These are phyloP conservation scores for Cyclotella cryptica DNA, from an alignment of 108 stramenopile genomes.

Conservation along the genomic window DNA sequence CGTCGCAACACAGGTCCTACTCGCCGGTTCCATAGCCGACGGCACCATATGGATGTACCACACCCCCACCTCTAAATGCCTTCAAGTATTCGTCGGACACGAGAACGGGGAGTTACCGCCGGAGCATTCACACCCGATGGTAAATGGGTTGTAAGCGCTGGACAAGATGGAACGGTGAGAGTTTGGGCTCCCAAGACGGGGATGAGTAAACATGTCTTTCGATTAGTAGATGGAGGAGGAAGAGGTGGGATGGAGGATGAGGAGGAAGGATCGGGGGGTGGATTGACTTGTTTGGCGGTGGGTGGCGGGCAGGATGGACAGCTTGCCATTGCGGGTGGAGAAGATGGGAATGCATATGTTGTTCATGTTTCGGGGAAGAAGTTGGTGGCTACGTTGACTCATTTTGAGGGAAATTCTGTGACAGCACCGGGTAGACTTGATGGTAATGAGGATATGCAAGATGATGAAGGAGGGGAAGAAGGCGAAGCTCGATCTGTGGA, in stretches of 20 bases:
- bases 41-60: constrained; percentile 98
- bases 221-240: no score
- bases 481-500: constrained; percentile 81
- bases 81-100: constrained; percentile 97
- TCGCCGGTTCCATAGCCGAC: constrained; percentile 91
- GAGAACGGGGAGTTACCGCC: constrained; percentile 83
- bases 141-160: constrained; percentile 83
- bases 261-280: no score
- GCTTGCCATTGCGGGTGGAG: constrained; percentile 77
- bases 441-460: constrained; percentile 38
- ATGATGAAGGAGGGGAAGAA: constrained; percentile 66
- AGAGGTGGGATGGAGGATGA: no score
- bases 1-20: constrained; percentile 63
- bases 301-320: constrained; percentile 62
- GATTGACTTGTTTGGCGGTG: constrained; percentile 78
- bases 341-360: constrained; percentile 91
- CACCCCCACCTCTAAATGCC: constrained; percentile 83
- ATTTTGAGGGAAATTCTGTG: constrained; percentile 58
- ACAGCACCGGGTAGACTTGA: constrained; percentile 14
- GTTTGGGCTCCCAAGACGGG: constrained; percentile 96
- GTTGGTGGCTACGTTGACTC: constrained; percentile 81
- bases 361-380: constrained; percentile 86
- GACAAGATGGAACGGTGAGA: constrained; percentile 88
- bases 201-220: constrained; percentile 84
- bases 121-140: constrained; percentile 91